Conservation (phyloP, 164 flowering plant species). For the Amborella trichopoda region DNA sequence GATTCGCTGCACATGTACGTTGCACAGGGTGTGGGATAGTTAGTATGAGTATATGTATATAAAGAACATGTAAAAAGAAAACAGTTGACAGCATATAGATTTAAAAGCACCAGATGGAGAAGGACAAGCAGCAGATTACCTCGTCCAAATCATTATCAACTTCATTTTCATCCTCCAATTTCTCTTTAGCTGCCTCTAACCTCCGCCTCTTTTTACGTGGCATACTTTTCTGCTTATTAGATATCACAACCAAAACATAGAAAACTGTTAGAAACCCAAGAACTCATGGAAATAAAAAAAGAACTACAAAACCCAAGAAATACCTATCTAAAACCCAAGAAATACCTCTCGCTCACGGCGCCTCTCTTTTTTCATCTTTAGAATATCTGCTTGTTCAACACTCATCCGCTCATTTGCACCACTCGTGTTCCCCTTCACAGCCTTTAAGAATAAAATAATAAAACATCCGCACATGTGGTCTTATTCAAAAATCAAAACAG, state of each 20-base stretch:
- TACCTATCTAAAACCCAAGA: not conserved
- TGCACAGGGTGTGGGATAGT: not conserved
- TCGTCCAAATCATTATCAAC: slow-evolving; percentile 16
- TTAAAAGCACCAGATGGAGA: not conserved
- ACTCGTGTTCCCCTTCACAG: slow-evolving; percentile 22
- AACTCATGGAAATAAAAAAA: not conserved
- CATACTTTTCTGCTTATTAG: slow-evolving; percentile 58
- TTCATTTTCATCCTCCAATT: slow-evolving; percentile 56
- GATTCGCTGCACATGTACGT: too few species aligned
- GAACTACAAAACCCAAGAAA: not conserved
- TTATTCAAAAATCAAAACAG: not conserved
- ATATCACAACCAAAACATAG: not conserved
- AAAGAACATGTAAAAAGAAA: not conserved
- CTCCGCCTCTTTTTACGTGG: slow-evolving; percentile 85
- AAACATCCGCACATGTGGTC: not conserved
- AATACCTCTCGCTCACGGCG: slow-evolving; percentile 77
- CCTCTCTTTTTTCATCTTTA: slow-evolving; percentile 77
- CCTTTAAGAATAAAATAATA: slow-evolving; percentile 20
- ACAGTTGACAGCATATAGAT: not conserved
- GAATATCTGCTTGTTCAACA: slow-evolving; percentile 77
- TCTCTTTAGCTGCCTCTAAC: slow-evolving; percentile 81
- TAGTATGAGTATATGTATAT: not conserved
- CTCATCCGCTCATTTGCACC: slow-evolving; percentile 48
- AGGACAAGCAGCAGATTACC: slow-evolving; percentile 7
- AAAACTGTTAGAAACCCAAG: not conserved